phyloP scores from a whole-genome alignment of 257 asterid species.

The Fraxinus excelsior region DNA sequence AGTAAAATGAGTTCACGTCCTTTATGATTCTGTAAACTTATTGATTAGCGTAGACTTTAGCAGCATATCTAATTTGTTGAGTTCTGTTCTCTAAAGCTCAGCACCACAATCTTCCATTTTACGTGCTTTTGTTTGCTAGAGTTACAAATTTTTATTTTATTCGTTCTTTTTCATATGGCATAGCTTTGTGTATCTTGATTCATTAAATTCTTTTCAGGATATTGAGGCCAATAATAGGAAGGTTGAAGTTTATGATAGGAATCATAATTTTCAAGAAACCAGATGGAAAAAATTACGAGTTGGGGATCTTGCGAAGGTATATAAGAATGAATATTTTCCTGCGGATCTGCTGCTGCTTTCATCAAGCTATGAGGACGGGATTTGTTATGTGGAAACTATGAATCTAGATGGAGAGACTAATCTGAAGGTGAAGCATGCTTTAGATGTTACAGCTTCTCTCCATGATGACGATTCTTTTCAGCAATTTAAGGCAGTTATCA shows the following conservation, averaged over 20 bases:
- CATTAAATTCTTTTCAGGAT: conserved; percentile 54
- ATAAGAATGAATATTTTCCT: conserved; percentile 87
- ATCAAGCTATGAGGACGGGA: conserved; percentile 87
- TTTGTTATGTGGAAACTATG: conserved; percentile 91
- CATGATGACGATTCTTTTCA: conserved; percentile 52
- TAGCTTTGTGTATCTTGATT: conserved; percentile 1
- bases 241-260: conserved; percentile 53
- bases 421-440: conserved; percentile 90
- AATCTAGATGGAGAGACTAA: conserved; percentile 96
- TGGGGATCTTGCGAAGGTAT: conserved; percentile 83
- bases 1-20: not conserved
- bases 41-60: not conserved
- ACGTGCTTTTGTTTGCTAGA: not conserved
- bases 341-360: conserved; percentile 86
- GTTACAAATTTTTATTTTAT: not conserved
- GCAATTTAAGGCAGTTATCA: conserved; percentile 66
- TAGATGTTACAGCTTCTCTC: conserved; percentile 63
- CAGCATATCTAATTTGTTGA: not conserved
- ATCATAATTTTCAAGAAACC: conserved; percentile 48
- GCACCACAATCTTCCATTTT: not conserved
- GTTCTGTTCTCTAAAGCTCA: not conserved
- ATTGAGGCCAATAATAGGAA: conserved; percentile 81
- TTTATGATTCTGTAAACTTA: too few species aligned
- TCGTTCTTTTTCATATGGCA: not conserved
- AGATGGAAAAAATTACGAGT: conserved; percentile 83